phyloP scores from a whole-genome alignment of 1,284 basidiomycete genomes.

The Apiotrichum gracile region DNA sequence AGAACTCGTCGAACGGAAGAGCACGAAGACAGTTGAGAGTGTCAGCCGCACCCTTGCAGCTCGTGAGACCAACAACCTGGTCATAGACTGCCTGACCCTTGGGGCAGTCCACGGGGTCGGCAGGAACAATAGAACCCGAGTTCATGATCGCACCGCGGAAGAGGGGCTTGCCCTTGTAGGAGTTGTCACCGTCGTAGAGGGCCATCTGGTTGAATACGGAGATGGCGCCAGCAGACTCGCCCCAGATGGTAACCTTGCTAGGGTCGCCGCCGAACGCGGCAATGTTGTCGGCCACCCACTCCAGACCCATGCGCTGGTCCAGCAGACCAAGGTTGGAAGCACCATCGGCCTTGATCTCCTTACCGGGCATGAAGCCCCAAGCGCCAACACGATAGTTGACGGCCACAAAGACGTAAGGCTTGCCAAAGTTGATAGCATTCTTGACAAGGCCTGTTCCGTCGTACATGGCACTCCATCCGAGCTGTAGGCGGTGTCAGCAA shows the following conservation, averaged over 20 bases:
- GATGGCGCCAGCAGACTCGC: conserved; percentile 56
- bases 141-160: conserved; percentile 43
- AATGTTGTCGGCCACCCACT: conserved; percentile 41
- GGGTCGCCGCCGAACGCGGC: conserved; percentile 41
- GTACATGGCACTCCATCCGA: conserved; percentile 18
- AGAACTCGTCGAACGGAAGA: conserved; percentile 43
- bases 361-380: conserved; percentile 49
- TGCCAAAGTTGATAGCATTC: conserved; percentile 10
- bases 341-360: conserved; percentile 51
- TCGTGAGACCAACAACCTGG: conserved; percentile 2
- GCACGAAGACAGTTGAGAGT: conserved; percentile 53
- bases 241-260: conserved; percentile 49
- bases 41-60: conserved; percentile 40
- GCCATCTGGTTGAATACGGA: conserved; percentile 49
- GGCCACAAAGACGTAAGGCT: conserved; percentile 55
- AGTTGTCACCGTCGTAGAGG: conserved; percentile 51
- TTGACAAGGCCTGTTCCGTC: conserved; percentile 9
- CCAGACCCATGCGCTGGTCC: conserved; percentile 34
- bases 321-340: conserved; percentile 54
- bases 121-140: conserved; percentile 45
- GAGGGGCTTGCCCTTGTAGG: conserved; percentile 47
- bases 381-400: conserved; percentile 54
- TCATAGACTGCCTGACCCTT: conserved; percentile 15
- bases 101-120: conserved; percentile 10
- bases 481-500: conserved; percentile 4